A percentile compares a stretch with the other conserved stretches of the same genome.
These are phyloP conservation scores for Xylaria sp. DNA, from an alignment of 2,329 filamentous ascomycete species.

Conservation along the genomic window DNA sequence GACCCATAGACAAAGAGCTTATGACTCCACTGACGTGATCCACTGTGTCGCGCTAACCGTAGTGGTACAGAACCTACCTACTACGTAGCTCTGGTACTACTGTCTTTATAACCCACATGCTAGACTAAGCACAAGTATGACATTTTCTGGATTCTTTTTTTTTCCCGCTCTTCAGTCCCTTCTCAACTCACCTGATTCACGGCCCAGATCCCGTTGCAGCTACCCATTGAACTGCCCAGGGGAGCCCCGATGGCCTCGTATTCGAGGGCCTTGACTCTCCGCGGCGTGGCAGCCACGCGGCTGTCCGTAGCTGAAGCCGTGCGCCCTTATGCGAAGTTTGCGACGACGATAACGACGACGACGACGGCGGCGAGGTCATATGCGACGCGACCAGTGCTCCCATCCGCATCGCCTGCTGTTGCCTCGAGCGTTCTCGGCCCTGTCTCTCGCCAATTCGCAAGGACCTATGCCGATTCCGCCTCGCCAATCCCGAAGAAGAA, in stretches of 20 bases:
- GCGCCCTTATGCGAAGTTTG: constrained; percentile 43
- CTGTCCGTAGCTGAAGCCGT: constrained; percentile 49
- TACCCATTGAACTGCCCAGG: constrained; percentile 40
- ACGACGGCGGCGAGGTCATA: constrained; percentile 46
- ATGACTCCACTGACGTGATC: constrained; percentile 3
- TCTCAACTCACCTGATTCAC: constrained; percentile 20
- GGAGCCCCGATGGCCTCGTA: constrained; percentile 59
- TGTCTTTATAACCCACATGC: constrained; percentile 13
- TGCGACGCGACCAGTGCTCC: constrained; percentile 47
- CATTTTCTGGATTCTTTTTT: constrained; percentile 25
- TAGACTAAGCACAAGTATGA: constrained; percentile 13
- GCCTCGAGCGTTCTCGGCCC: constrained; percentile 51
- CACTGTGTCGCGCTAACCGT: background rate
- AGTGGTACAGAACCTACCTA: background rate
- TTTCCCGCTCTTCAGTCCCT: constrained; percentile 5
- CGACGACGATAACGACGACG: constrained; percentile 43
- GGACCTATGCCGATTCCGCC: constrained; percentile 63
- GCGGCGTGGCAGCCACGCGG: constrained; percentile 47
- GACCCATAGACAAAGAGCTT: background rate
- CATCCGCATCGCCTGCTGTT: too few relatives aligned
- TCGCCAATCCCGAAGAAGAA: constrained; percentile 61
- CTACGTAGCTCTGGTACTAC: background rate
- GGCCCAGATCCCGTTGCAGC: constrained; percentile 33
- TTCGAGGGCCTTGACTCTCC: constrained; percentile 56
- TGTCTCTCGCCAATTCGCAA: constrained; percentile 56